Base-by-base conservation (phyloP, 2,329 filamentous ascomycete species). In the Nothophaeocryptopus gaeumannii region DNA sequence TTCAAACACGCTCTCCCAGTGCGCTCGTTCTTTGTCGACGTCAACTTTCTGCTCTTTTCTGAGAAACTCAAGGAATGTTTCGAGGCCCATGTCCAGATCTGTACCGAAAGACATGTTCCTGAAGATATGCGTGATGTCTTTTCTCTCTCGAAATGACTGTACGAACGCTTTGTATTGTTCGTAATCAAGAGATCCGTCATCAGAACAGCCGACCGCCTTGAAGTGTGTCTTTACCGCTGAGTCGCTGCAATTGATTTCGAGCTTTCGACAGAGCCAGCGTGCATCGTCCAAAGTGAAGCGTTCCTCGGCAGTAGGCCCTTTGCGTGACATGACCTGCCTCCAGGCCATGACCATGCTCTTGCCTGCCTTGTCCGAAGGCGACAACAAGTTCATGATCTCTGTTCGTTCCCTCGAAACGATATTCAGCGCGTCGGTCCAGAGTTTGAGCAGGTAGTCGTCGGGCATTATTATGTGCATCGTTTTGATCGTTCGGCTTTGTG, bases 181-280 rank as follows among this genome's bases (percentile, higher is more conserved):
- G 63, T 89, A 95, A 65, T 87, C 85, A 45, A 99, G 76, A 44
- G 78, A 80, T 16, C 85, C 85, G 1, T 77, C 80, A 43, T 74
- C 72, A 16, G 79, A 77, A n/a, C 74, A 73, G 63, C 92, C 88
- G 5, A 87, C 88, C 51, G 82, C 78, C 49, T 81, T 76, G 62
- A 97, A 96, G 60, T 86, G 88, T 30, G 79, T 76, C 47, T 81
- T 82, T 4, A 97, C 75, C 39, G 87, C 85, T 47, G 82, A 80
- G 53, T 85, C 82, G 2, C 89, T 87, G 63, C 88, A 89, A 69
- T 96, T 91, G 62, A 99, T 96, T 67, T 97, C 91, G 39, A 97
- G 76, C 63, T 86, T 91, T 53, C 87, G 86, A 72, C 93, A 97
- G 11, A 97, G 78, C 51, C 85, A 84, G 66, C 91, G 86, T 29